These are phyloP conservation scores for Umbelopsis isabellina DNA, from an alignment of 192 early-diverging fungal genomes.

Conservation along the genomic window DNA sequence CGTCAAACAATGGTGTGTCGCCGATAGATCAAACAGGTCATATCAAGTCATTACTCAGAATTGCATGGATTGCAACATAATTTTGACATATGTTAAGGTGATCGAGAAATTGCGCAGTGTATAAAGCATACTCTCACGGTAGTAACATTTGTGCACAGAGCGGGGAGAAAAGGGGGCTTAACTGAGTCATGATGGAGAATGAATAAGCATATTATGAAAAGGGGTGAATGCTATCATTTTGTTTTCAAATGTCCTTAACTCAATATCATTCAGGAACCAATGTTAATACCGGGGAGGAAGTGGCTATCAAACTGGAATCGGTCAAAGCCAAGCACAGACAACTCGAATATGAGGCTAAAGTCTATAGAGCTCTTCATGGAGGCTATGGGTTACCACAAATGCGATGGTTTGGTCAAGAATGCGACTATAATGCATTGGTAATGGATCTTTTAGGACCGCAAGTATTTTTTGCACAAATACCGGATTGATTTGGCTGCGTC, in stretches of 20 bases:
- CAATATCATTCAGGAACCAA: constrained; percentile 65
- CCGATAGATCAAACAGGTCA: too few species aligned
- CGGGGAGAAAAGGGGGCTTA: too few species aligned
- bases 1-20: too few species aligned
- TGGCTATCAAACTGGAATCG: constrained; percentile 97
- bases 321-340: constrained; percentile 95
- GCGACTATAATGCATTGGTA: constrained; percentile 84
- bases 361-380: constrained; percentile 93
- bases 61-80: too few species aligned
- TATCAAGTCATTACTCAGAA: too few species aligned
- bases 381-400: constrained; percentile 91
- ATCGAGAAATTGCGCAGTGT: too few species aligned
- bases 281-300: constrained; percentile 90
- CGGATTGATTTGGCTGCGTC: background rate
- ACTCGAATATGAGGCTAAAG: constrained; percentile 95
- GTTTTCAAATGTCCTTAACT: background rate
- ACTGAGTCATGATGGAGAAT: background rate
- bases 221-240: background rate
- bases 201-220: background rate
- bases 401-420: constrained; percentile 82
- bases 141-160: too few species aligned
- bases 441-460: constrained; percentile 87
- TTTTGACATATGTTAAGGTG: too few species aligned
- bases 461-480: background rate
- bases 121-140: too few species aligned